These are phyloP conservation scores for Theobroma grandiflorum DNA, from an alignment of 441 rosid species.

Conservation along the genomic window DNA sequence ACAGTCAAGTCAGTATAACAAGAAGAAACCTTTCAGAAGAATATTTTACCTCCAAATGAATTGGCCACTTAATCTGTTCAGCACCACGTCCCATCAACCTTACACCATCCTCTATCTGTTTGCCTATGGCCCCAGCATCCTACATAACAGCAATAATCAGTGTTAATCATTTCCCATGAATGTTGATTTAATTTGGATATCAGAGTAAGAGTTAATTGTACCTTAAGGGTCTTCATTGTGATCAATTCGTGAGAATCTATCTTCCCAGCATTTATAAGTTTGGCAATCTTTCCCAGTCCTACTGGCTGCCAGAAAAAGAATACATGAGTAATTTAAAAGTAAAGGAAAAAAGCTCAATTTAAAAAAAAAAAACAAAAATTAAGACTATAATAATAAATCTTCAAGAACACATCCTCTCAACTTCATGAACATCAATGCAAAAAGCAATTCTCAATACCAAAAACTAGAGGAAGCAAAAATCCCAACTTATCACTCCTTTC, in stretches of 20 bases:
- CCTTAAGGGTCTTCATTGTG: conserved; percentile 98
- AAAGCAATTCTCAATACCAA: conserved; percentile 3
- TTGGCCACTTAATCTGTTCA: conserved; percentile 90
- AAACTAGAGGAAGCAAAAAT: not conserved
- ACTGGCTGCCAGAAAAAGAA: conserved; percentile 75
- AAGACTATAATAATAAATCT: conserved; percentile 15
- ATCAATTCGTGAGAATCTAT: conserved; percentile 94
- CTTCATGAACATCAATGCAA: not conserved
- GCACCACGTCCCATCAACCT: conserved; percentile 96
- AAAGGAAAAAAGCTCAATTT: not conserved
- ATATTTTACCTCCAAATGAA: conserved; percentile 82
- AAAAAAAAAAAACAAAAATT: not conserved
- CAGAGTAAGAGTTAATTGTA: conserved; percentile 30
- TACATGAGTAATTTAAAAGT: not conserved
- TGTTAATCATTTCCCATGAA: conserved; percentile 12
- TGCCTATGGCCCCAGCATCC: conserved; percentile 88
- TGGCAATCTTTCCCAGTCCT: conserved; percentile 92
- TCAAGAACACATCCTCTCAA: not conserved
- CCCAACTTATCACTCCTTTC: not conserved
- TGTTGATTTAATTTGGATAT: conserved; percentile 12
- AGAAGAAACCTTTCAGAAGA: conserved; percentile 5
- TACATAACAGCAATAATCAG: conserved; percentile 28
- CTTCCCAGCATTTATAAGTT: conserved; percentile 87
- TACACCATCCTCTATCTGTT: conserved; percentile 93
- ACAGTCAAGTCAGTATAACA: conserved; percentile 13